Evolutionary conservation across 2,329 filamentous ascomycete genomes (phyloP), one percentile per base, ranked within the genome.

Genomic region (Claviceps sp.): DNA sequence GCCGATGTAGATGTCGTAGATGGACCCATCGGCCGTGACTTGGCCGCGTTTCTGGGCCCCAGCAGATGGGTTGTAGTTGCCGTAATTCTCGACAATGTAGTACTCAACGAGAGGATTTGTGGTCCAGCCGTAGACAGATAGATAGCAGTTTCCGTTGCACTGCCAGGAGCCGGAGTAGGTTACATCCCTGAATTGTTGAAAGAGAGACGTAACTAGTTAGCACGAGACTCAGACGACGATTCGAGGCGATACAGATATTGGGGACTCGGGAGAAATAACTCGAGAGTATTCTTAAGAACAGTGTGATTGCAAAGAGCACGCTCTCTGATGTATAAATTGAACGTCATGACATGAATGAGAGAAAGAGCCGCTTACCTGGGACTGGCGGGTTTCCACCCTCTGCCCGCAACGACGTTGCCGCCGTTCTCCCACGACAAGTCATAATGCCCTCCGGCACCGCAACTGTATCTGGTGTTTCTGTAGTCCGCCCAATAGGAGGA

Each of bases 381-480:
- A 53, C 62, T 66, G 20, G 77, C 77, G 18, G 76, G 71, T 52
- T 72, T 72, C 76, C 77, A 81, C 41, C 78, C 78, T 64, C 79
- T 81, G 36, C 78, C 78, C 53, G 68, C 75, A 36, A 79, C 76
- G 46, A 78, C 74, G 67, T 79, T 77, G 37, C 75, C 75, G 24
- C 62, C 64, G 47, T 67, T 67, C 44, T 55, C 60, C 76, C 75
- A 79, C 4, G 3, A 5, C 40, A 52, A 4, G 3, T n/a, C 8
- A 42, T 46, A 52, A 5, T 22, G 38, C 1, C 51, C 51, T 2
- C 6, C 16, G 2, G 3, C 2, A 22, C 47, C 51, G n/a, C 42
- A 42, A 3, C 16, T 14, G 47, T 47, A 52, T 0, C 2, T 44
- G n/a, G 26, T 18, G 26, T 11, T n/a, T 8, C 5, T 4, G 18